phyloP scores from a whole-genome alignment of 164 flowering plant genomes.

The Tetracentron sinense region DNA sequence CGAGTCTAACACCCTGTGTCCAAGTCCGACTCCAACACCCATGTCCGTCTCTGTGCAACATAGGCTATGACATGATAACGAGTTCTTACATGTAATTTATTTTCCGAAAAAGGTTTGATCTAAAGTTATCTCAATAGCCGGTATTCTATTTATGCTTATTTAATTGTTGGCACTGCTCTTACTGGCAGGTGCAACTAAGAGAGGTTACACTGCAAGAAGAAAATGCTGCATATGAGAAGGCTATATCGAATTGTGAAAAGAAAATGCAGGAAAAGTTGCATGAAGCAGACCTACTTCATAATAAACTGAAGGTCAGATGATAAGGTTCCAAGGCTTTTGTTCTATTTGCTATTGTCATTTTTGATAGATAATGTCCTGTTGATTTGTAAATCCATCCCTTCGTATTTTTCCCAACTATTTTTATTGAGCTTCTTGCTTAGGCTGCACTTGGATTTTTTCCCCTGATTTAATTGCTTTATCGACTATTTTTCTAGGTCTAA shows the following conservation, averaged over 20 bases:
- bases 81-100: background rate
- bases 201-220: constrained; percentile 75
- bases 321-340: background rate
- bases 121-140: background rate
- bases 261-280: constrained; percentile 77
- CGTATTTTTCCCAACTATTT: background rate
- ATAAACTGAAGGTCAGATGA: constrained; percentile 51
- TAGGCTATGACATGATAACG: background rate
- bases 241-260: constrained; percentile 59
- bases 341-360: too few species aligned
- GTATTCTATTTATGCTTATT: background rate
- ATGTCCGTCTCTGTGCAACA: background rate
- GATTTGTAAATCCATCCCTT: background rate
- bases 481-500: too few species aligned
- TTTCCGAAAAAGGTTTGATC: background rate
- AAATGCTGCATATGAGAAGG: constrained; percentile 75
- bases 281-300: constrained; percentile 53
- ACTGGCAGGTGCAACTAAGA: constrained; percentile 59
- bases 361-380: too few species aligned
- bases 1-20: too few species aligned
- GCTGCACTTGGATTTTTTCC: too few species aligned
- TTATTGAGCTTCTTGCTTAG: too few species aligned
- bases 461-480: too few species aligned
- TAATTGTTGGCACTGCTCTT: constrained; percentile 6
- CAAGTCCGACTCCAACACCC: too few species aligned